Percentiles rank a stretch among this genome's conserved stretches.
These are phyloP conservation scores for Voacanga thouarsii DNA, from an alignment of 257 asterid genomes.

Conservation along the genomic window DNA sequence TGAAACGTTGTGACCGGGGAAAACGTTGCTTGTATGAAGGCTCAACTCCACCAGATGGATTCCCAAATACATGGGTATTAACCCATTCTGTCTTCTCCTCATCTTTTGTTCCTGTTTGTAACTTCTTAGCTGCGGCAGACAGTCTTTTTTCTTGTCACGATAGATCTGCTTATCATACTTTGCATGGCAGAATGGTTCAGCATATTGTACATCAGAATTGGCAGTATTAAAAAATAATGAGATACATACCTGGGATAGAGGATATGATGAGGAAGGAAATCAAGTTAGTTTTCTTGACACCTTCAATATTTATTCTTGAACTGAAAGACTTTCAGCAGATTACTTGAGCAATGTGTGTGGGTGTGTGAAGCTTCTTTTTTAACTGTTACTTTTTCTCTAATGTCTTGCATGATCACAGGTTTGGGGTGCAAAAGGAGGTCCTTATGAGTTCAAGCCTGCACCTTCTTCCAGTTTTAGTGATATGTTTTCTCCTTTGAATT, in stretches of 20 bases:
- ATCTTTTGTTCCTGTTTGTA: neutral
- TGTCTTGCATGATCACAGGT: constrained; percentile 43
- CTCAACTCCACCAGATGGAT: constrained; percentile 82
- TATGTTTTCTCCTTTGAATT: constrained; percentile 47
- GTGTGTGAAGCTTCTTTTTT: neutral
- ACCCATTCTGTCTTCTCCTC: constrained; percentile 3
- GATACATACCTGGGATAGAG: constrained; percentile 90
- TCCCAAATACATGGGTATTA: constrained; percentile 56
- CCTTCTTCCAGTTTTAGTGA: constrained; percentile 69
- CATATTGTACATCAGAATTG: constrained; percentile 43
- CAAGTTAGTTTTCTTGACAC: constrained; percentile 47
- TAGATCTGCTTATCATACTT: constrained; percentile 5
- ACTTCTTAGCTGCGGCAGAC: neutral
- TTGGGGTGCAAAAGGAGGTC: constrained; percentile 93
- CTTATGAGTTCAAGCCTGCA: constrained; percentile 86
- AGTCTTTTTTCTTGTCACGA: constrained; percentile 8
- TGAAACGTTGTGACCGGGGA: constrained; percentile 86
- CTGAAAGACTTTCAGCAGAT: neutral
- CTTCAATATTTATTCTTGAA: neutral
- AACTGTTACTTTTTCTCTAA: neutral
- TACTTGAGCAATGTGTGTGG: constrained; percentile 1
- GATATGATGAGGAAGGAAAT: constrained; percentile 77
- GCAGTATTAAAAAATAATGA: constrained; percentile 77
- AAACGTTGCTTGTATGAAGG: constrained; percentile 93
- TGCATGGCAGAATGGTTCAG: constrained; percentile 38